phyloP scores from a whole-genome alignment of 148 eudicot species.

The Amaranthus palmeri region DNA sequence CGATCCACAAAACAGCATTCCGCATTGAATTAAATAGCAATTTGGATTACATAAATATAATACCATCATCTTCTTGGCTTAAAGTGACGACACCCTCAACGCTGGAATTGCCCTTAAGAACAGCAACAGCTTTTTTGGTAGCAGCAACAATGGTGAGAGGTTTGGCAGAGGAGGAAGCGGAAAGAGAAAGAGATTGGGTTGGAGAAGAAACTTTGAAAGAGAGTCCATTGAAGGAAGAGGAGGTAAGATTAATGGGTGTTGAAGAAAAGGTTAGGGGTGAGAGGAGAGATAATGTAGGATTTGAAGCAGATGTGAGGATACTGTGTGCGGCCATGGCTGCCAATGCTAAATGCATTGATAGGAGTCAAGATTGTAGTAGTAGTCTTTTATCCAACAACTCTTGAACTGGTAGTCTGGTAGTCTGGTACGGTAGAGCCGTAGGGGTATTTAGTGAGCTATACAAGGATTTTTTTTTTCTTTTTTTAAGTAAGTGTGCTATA shows the following conservation, averaged over 20 bases:
- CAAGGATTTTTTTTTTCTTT: no score
- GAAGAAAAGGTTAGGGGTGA: constrained; percentile 15
- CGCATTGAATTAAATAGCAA: not conserved
- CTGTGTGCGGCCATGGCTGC: constrained; percentile 63
- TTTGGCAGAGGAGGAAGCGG: constrained; percentile 30
- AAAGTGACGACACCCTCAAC: constrained; percentile 91
- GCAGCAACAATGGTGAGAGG: constrained; percentile 61
- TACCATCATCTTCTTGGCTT: constrained; percentile 67
- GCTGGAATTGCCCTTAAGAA: constrained; percentile 64
- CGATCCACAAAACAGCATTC: not conserved
- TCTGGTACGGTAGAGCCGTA: no score
- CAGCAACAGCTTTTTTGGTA: constrained; percentile 83
- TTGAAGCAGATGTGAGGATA: constrained; percentile 30
- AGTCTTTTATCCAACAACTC: no score
- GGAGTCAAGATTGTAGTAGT: not conserved
- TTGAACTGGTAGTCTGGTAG: no score
- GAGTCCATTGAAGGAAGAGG: constrained; percentile 53
- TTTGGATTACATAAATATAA: not conserved
- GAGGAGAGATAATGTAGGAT: constrained; percentile 25
- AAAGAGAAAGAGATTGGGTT: constrained; percentile 31
- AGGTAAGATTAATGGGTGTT: constrained; percentile 19
- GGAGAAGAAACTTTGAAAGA: constrained; percentile 36
- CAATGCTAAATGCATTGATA: constrained; percentile 29
- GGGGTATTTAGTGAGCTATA: no score
- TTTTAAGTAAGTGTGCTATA: no score